phyloP scores from a whole-genome alignment of 2,329 filamentous ascomycete genomes.

The Periconia digitata region DNA sequence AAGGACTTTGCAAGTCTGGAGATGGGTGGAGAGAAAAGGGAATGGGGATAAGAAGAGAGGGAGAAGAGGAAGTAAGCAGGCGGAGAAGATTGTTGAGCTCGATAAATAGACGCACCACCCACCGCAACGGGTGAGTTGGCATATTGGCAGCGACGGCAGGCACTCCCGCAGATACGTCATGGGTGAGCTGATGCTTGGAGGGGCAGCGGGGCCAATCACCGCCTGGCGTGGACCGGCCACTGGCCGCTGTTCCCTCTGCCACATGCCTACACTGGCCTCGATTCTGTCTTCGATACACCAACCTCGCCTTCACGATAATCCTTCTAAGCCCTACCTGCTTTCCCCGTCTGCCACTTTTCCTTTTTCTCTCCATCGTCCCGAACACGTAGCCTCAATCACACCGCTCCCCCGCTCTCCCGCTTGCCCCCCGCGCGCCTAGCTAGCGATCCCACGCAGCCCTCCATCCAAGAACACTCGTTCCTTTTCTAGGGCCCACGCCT shows the following conservation, averaged over 20 bases:
- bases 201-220: not conserved
- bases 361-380: slow-evolving; percentile 1
- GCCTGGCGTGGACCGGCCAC: slow-evolving; percentile 14
- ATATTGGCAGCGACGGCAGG: no score
- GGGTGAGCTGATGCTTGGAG: not conserved
- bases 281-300: not conserved
- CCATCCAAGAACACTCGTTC: slow-evolving; percentile 7
- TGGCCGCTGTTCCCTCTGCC: slow-evolving; percentile 11
- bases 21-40: not conserved
- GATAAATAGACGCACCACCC: slow-evolving; percentile 31
- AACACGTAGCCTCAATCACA: not conserved
- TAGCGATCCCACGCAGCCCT: slow-evolving; percentile 5
- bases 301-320: not conserved
- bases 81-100: slow-evolving; percentile 21
- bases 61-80: slow-evolving; percentile 9
- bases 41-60: slow-evolving; percentile 8
- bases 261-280: not conserved
- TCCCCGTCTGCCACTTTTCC: slow-evolving; percentile 8
- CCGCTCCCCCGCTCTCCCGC: slow-evolving; percentile 3
- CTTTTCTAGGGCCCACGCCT: slow-evolving; percentile 8
- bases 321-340: no score
- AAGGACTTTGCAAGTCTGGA: not conserved
- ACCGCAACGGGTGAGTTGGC: slow-evolving; percentile 33
- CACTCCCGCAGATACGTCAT: slow-evolving; percentile 16
- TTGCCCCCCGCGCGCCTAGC: slow-evolving; percentile 1